Evolutionary conservation across 768 basidiomycete genomes (phyloP).

Genomic region (Mycena maculata): DNA sequence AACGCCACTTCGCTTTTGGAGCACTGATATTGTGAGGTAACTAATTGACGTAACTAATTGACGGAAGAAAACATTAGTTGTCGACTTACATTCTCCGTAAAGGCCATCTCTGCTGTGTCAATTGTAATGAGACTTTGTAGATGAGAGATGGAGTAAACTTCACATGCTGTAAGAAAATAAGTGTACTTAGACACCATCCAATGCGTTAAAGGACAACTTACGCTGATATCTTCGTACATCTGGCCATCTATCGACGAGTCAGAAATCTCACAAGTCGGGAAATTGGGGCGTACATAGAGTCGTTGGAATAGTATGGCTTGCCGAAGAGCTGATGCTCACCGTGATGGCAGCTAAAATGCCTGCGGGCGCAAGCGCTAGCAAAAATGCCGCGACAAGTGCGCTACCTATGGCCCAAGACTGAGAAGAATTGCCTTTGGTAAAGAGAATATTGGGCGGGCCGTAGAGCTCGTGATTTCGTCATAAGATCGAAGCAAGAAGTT

Average conservation of each 20-base stretch:
- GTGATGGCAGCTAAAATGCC: slow-evolving; percentile 71
- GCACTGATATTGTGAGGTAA: slow-evolving; percentile 52
- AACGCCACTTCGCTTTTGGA: slow-evolving; percentile 78
- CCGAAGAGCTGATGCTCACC: slow-evolving; percentile 56
- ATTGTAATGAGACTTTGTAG: neutral
- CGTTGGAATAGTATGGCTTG: slow-evolving; percentile 64
- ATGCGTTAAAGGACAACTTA: slow-evolving; percentile 45
- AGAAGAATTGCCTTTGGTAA: neutral
- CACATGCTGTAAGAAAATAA: slow-evolving; percentile 47
- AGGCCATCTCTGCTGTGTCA: slow-evolving; percentile 73
- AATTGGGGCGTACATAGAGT: slow-evolving; percentile 58
- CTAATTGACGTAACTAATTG: neutral
- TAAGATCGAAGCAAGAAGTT: slow-evolving; percentile 13
- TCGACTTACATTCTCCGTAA: slow-evolving; percentile 68
- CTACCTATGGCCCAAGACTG: neutral
- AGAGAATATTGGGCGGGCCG: slow-evolving; percentile 12
- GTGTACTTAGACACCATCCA: slow-evolving; percentile 3
- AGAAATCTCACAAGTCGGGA: neutral
- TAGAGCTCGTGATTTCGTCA: slow-evolving; percentile 23
- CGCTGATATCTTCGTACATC: slow-evolving; percentile 80
- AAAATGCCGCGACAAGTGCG: neutral
- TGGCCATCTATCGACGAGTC: slow-evolving; percentile 53
- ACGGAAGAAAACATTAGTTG: neutral
- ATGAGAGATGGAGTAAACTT: slow-evolving; percentile 20
- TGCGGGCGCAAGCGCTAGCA: slow-evolving; percentile 48